Evolutionary conservation across 768 basidiomycete genomes (phyloP), one percentile per base, ranked within the genome.

Genomic region (Lentinula guzmanii): DNA sequence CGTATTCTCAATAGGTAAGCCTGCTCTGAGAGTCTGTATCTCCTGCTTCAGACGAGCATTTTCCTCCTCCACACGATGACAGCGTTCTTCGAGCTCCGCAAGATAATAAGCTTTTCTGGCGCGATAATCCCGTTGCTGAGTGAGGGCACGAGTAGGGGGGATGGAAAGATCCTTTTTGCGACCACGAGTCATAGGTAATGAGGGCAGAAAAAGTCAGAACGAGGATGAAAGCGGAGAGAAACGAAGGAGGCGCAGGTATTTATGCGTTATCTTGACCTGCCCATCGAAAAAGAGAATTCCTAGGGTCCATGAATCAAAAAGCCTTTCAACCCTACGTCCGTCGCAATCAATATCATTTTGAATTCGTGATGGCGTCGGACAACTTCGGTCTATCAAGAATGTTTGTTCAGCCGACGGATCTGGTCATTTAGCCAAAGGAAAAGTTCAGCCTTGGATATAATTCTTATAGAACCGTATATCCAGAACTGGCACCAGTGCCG

Each of bases 151-250:
- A 21, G 82, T 79, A 3, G 83, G 78, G 28, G 85, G 83, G 56
- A 83, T 85, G 24, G 83, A 82, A 41, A 81, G 71, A 72, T 87
- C 84, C 71, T 84, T 86, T 72, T 86, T 85, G 66, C 86, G 82
- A 46, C 86, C 86, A 71, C 86, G 77, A 56, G 85, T 82, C 86
- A 87, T 86, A 31, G 24, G 43, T 45, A 7, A 24, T 33, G 45
- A 62, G 50, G 10, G 46, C 16, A 52, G 43, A 43, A 52, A 41
- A 39, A 35, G 15, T 8, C 8, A 21, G n/a, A 54, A 54, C 6
- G 7, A 1, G 51, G 51, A n/a, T 33, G 37, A 18, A n/a, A 11
- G 52, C 15, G 10, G 18, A 52, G 7, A 39, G 13, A 21, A 35
- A n/a, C 11, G 33, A 1, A 33, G 16, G 6, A 53, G 46, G 46